Evolutionary conservation across 2,329 filamentous ascomycete species (phyloP).

Genomic region (Aspergillus caelatus): DNA sequence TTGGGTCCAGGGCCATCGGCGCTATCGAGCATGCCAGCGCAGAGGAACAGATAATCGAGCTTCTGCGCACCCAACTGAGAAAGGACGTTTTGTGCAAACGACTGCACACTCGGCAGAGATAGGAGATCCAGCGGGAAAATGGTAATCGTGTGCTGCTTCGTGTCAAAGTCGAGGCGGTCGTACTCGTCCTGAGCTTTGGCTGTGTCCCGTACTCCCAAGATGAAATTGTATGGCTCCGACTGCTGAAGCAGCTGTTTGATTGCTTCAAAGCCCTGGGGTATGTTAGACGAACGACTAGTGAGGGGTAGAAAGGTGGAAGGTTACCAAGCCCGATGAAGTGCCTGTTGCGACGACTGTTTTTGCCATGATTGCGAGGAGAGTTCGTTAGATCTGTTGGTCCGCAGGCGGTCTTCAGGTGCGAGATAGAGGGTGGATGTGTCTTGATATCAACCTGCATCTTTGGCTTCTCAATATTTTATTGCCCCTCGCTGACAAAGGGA

Average conservation of each 20-base stretch:
- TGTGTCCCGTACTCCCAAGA: conserved; percentile 26
- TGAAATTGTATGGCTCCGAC: conserved; percentile 26
- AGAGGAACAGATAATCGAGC: background rate
- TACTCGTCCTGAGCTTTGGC: background rate
- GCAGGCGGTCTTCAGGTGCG: too few species aligned
- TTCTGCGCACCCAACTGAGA: background rate
- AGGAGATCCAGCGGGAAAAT: background rate
- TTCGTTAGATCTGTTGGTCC: background rate
- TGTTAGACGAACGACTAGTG: background rate
- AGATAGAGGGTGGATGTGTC: too few species aligned
- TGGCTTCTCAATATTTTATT: too few species aligned
- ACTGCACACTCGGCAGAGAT: background rate
- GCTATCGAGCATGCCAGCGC: background rate
- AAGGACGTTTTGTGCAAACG: background rate
- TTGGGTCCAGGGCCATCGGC: background rate
- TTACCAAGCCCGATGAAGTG: background rate
- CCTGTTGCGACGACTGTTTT: background rate
- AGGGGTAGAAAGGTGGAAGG: background rate
- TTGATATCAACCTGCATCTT: too few species aligned
- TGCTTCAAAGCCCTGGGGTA: conserved; percentile 27
- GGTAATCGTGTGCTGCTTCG: background rate
- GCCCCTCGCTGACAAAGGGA: too few species aligned
- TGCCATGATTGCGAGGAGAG: background rate
- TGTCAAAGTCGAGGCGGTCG: background rate
- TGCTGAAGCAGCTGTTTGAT: conserved; percentile 28